phyloP scores from a whole-genome alignment of 73 alveolate species.

The Symbiodinium natans region DNA sequence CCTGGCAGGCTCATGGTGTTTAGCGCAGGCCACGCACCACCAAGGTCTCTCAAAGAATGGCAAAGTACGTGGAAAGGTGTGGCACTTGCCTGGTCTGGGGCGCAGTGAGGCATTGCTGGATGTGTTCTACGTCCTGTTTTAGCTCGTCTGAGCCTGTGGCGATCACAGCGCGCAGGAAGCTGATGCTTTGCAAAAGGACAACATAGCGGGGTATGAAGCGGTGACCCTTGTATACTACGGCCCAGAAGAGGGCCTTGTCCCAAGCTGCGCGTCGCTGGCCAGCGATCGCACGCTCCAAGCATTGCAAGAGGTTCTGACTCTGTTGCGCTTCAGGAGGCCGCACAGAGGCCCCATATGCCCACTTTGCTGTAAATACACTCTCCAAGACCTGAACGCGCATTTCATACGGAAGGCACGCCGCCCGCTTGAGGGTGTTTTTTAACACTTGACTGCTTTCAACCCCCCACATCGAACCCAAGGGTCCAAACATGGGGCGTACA shows the following conservation, averaged over 20 bases:
- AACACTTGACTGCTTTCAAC: neutral
- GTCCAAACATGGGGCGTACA: neutral
- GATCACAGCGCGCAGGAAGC: neutral
- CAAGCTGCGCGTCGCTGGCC: neutral
- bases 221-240: neutral
- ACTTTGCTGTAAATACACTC: neutral
- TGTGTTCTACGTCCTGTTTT: neutral
- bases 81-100: neutral
- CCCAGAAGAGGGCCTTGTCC: neutral
- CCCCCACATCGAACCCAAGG: neutral
- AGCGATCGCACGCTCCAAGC: neutral
- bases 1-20: neutral
- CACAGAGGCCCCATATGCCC: neutral
- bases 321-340: neutral
- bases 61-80: neutral
- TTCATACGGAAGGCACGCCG: neutral
- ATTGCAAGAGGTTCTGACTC: neutral
- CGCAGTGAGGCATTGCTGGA: neutral
- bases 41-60: neutral
- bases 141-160: too few species aligned
- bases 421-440: neutral
- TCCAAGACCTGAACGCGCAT: neutral
- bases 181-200: neutral
- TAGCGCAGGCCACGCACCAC: neutral
- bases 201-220: neutral